A percentile compares a stretch with the other conserved stretches of the same genome.
Conservation (phyloP, 1,284 basidiomycete genomes). For the Termitomyces sp. region DNA sequence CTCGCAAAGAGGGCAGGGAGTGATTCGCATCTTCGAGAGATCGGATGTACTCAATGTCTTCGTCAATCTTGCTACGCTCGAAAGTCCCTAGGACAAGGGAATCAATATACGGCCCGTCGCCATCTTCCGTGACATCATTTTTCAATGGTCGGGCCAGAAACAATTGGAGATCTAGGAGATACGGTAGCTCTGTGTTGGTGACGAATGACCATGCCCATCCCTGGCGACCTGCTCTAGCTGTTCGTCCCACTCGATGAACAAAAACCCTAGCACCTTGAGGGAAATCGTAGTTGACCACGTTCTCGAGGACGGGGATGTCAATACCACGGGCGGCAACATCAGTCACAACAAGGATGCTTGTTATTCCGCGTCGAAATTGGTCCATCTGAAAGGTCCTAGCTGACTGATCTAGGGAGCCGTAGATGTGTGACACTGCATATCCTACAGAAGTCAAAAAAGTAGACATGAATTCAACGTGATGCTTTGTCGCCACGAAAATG, state of each 20-base stretch:
- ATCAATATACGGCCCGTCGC: conserved; percentile 61
- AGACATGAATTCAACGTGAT: conserved; percentile 95
- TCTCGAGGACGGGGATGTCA: conserved; percentile 90
- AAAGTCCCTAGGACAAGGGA: conserved; percentile 80
- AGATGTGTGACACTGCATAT: conserved; percentile 96
- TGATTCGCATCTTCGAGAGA: conserved; percentile 66
- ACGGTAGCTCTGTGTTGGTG: conserved; percentile 82
- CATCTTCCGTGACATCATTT: conserved; percentile 38
- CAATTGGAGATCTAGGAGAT: conserved; percentile 89
- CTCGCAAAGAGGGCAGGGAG: conserved; percentile 68
- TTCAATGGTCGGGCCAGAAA: conserved; percentile 87
- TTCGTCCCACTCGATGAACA: conserved; percentile 95
- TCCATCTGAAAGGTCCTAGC: conserved; percentile 93
- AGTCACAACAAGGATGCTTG: conserved; percentile 90
- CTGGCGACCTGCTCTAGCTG: conserved; percentile 89
- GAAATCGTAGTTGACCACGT: conserved; percentile 98
- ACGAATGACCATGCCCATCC: conserved; percentile 98
- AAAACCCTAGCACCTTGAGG: conserved; percentile 92
- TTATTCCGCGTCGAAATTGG: conserved; percentile 79
- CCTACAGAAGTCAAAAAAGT: conserved; percentile 78
- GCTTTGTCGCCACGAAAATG: conserved; percentile 97
- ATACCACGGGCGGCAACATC: conserved; percentile 98
- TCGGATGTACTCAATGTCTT: conserved; percentile 80
- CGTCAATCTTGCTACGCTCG: conserved; percentile 75
- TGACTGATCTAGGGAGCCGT: conserved; percentile 91